Evolutionary conservation across 2,329 filamentous ascomycete species (phyloP).

Genomic region (Coleophoma cylindrospora): DNA sequence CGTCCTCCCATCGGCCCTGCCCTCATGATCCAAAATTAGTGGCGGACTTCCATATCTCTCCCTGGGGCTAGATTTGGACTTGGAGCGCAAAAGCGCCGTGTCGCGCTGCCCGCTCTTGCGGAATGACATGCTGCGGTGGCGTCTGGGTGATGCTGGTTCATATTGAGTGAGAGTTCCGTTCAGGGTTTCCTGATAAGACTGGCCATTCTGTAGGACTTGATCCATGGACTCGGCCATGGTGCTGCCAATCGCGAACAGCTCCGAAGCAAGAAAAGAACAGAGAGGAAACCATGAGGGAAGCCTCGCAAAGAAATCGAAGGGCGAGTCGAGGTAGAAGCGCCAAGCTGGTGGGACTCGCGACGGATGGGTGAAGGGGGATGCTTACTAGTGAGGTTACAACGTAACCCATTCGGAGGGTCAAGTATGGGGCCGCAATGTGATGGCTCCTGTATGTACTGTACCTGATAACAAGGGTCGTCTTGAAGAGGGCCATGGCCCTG

Average conservation of each 20-base stretch:
- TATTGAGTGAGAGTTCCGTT: neutral
- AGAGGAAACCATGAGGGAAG: no score
- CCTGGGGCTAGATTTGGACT: neutral
- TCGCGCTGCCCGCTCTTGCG: neutral
- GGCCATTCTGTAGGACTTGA: slow-evolving; percentile 8
- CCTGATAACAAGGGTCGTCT: no score
- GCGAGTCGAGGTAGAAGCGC: neutral
- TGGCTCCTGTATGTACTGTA: no score
- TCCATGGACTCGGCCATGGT: slow-evolving; percentile 7
- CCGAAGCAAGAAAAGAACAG: no score
- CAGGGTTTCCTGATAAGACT: neutral
- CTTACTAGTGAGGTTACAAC: neutral
- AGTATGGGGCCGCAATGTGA: no score
- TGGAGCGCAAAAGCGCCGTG: neutral
- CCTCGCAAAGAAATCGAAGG: neutral
- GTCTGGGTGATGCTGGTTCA: slow-evolving; percentile 3
- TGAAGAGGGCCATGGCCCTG: no score
- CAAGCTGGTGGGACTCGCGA: neutral
- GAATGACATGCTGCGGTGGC: neutral
- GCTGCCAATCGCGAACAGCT: neutral
- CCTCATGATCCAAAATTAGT: neutral
- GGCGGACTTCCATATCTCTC: neutral
- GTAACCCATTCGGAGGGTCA: no score
- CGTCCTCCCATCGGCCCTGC: neutral
- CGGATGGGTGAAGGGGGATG: neutral